Evolutionary conservation across 1,139 yeast genomes (phyloP).

Genomic region (Taphrina communis): DNA sequence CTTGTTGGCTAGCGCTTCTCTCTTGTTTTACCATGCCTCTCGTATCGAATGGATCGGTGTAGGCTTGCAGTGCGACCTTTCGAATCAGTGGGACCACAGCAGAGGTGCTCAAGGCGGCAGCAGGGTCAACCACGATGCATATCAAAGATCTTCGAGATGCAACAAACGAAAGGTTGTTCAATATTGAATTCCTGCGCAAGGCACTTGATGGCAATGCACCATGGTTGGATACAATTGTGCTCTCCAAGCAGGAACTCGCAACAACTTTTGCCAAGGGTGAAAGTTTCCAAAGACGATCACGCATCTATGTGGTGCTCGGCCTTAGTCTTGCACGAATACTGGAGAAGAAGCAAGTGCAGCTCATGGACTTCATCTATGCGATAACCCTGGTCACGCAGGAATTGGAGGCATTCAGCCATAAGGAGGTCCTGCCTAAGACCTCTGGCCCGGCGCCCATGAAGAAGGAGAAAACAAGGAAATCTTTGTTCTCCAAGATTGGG

Average conservation of each 20-base stretch:
- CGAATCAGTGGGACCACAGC: background rate
- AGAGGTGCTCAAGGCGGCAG: background rate
- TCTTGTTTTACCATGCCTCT: too few species aligned
- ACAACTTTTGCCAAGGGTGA: background rate
- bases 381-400: slow-evolving; percentile 21
- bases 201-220: slow-evolving; percentile 11
- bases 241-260: background rate
- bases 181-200: background rate
- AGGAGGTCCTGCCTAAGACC: slow-evolving; percentile 8
- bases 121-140: background rate
- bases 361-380: slow-evolving; percentile 24
- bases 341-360: slow-evolving; percentile 13
- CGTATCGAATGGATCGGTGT: too few species aligned
- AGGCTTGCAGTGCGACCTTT: too few species aligned
- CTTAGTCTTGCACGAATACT: slow-evolving; percentile 13
- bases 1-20: background rate
- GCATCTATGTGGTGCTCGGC: slow-evolving; percentile 11
- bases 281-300: slow-evolving; percentile 4
- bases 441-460: background rate
- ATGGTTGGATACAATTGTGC: slow-evolving; percentile 25
- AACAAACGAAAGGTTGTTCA: slow-evolving; percentile 3
- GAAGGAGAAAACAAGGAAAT: slow-evolving; percentile 15
- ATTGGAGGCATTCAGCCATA: slow-evolving; percentile 5
- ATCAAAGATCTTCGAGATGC: slow-evolving; percentile 11
- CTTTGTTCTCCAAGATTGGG: slow-evolving; percentile 12